Evolutionary conservation across 192 early-diverging fungal species (phyloP).

Genomic region (Pilaira anomala): DNA sequence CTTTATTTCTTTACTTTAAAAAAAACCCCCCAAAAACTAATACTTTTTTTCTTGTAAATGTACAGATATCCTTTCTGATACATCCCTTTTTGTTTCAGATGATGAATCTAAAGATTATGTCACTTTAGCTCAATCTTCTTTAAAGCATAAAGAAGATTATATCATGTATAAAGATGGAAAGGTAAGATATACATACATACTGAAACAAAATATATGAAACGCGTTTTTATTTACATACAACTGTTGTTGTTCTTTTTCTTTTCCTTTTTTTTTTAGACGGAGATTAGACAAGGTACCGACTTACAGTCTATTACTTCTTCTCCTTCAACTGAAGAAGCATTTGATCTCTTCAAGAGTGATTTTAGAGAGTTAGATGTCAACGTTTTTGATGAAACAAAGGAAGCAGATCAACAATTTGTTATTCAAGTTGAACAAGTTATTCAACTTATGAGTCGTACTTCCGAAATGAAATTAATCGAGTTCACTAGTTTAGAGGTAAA

Average conservation of each 20-base stretch:
- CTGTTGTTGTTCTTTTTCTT: neutral
- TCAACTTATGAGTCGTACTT: neutral
- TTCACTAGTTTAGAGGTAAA: slow-evolving; percentile 21
- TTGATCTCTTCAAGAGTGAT: slow-evolving; percentile 6
- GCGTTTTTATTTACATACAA: neutral
- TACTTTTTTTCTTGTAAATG: neutral
- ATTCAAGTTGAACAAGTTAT: slow-evolving; percentile 13
- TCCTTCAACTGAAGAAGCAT: neutral
- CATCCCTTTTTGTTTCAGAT: neutral
- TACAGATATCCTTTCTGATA: slow-evolving; percentile 8
- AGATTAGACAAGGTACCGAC: neutral
- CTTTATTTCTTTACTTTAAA: neutral
- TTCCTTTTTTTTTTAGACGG: neutral
- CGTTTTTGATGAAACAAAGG: slow-evolving; percentile 19
- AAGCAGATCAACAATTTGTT: slow-evolving; percentile 26
- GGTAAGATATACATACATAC: neutral
- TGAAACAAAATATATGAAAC: too few species aligned
- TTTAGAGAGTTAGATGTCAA: slow-evolving; percentile 2
- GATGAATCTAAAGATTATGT: slow-evolving; percentile 1
- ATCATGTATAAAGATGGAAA: neutral
- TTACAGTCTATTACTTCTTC: too few species aligned
- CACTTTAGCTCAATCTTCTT: neutral
- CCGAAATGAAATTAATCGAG: slow-evolving; percentile 16
- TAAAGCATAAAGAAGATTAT: neutral
- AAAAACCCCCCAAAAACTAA: slow-evolving; percentile 4